Evolutionary conservation across 1,284 basidiomycete genomes (phyloP).

Genomic region (Sphaerobolus stellatus): DNA sequence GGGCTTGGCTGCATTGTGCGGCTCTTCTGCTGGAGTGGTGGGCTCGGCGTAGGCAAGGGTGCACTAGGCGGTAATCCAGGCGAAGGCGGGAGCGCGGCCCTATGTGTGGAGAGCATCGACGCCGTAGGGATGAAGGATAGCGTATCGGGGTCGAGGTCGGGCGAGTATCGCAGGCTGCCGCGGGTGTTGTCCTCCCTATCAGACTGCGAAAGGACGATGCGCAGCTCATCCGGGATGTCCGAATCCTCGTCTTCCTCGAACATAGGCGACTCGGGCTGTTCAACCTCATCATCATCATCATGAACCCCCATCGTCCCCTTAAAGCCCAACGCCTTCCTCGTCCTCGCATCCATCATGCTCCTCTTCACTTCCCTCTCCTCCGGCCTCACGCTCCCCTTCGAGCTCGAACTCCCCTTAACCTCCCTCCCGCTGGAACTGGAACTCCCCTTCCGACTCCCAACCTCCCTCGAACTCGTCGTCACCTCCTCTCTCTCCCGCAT

Average conservation of each 20-base stretch:
- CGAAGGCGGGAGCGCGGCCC: constrained; percentile 26
- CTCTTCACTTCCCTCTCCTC: background rate
- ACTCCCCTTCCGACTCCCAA: background rate
- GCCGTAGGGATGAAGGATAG: constrained; percentile 34
- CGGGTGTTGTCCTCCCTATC: constrained; percentile 32
- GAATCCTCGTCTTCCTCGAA: constrained; percentile 64
- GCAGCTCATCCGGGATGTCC: constrained; percentile 74
- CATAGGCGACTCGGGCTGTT: constrained; percentile 35
- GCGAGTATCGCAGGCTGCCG: constrained; percentile 33
- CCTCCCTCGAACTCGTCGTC: no score
- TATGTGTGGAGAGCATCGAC: constrained; percentile 8
- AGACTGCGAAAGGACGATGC: constrained; percentile 56
- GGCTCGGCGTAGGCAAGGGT: constrained; percentile 39
- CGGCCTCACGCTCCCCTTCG: background rate
- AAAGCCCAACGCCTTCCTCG: constrained; percentile 57
- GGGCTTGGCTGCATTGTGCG: constrained; percentile 15
- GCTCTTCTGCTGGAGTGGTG: no score
- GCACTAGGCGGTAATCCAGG: constrained; percentile 43
- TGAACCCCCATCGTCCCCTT: constrained; percentile 64
- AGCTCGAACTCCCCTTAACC: background rate
- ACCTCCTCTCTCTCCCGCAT: background rate
- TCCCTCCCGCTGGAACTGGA: background rate
- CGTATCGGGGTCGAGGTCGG: no score
- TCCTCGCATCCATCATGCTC: constrained; percentile 49
- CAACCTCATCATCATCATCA: constrained; percentile 29